Conservation (phyloP, 202 grass and related monocot species). For the Musa balbisiana region DNA sequence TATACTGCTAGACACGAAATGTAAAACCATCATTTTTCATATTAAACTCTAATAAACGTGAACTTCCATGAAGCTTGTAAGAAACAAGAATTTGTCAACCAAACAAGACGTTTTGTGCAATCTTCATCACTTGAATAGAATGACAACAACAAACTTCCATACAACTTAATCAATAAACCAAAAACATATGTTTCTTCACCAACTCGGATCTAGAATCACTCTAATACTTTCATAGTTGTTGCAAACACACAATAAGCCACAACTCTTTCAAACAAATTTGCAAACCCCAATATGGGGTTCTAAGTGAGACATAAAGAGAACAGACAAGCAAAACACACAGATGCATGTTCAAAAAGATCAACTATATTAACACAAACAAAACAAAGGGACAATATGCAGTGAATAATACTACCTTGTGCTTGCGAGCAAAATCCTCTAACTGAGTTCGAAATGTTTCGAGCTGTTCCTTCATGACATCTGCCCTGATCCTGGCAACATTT, state of each 20-base stretch:
- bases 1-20: no score
- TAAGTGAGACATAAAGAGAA: neutral
- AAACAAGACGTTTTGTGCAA: neutral
- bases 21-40: no score
- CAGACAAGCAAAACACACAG: neutral
- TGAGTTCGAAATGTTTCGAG: conserved; percentile 73
- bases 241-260: neutral
- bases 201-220: neutral
- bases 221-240: neutral
- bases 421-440: conserved; percentile 81
- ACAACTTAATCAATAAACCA: neutral
- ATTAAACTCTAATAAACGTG: neutral
- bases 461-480: conserved; percentile 95
- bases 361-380: neutral
- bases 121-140: no score
- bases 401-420: conserved; percentile 60
- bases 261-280: neutral
- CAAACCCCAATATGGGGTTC: neutral
- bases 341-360: neutral
- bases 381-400: neutral
- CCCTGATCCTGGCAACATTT: conserved; percentile 83
- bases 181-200: neutral
- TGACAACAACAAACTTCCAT: no score
- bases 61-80: neutral
- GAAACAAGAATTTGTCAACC: neutral